Conservation (phyloP, 495 filamentous ascomycete genomes). For the Hypoxylon crocopeplum region DNA sequence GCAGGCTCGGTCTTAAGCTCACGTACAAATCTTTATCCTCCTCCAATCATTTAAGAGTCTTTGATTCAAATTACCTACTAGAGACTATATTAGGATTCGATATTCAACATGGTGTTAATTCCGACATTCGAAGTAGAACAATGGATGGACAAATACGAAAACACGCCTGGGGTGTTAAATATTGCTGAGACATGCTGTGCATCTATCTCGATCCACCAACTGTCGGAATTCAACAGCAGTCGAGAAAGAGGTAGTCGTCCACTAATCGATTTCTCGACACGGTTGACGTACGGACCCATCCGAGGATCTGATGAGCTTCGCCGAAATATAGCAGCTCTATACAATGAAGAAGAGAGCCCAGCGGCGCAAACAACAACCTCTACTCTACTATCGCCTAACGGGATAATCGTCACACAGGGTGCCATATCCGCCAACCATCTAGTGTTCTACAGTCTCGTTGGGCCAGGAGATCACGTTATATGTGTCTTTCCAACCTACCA, state of each 20-base stretch:
- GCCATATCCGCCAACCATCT: constrained; percentile 88
- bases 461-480: constrained; percentile 85
- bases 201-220: constrained; percentile 78
- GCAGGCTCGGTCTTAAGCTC: too few species aligned
- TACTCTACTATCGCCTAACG: constrained; percentile 57
- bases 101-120: constrained; percentile 72
- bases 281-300: constrained; percentile 75
- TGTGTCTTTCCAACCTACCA: constrained; percentile 92
- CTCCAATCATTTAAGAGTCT: too few species aligned
- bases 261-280: constrained; percentile 51
- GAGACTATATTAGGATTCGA: too few species aligned
- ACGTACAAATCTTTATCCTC: too few species aligned
- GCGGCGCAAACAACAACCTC: too few species aligned
- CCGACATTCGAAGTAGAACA: constrained; percentile 80
- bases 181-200: constrained; percentile 87
- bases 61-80: too few species aligned
- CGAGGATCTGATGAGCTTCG: constrained; percentile 70
- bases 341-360: constrained; percentile 57
- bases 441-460: constrained; percentile 74
- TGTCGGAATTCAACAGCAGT: constrained; percentile 65
- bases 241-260: constrained; percentile 36
- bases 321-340: constrained; percentile 68
- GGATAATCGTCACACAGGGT: constrained; percentile 79
- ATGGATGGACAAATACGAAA: constrained; percentile 92
- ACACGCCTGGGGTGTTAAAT: constrained; percentile 73